Base-by-base conservation (phyloP, 257 asterid species). In the Leonotis leonurus region DNA sequence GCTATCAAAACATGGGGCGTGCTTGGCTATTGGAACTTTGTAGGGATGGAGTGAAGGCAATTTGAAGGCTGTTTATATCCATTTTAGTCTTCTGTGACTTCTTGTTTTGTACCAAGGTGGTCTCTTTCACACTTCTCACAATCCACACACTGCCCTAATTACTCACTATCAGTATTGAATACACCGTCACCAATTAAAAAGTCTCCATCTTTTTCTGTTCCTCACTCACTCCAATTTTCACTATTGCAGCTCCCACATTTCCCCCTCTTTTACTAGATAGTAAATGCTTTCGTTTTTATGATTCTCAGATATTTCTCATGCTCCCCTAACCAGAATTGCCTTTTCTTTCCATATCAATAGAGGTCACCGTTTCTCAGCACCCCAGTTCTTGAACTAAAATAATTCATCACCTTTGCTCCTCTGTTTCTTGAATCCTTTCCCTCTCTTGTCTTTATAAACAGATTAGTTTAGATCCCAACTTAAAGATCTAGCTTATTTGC, bases 301-400 rank as follows among this genome's bases (percentile, higher is more conserved):
- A 70, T 56, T 73, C 71, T 76, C 84, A 79, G 85, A 85, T 87
- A 81, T 87, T 83, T 87, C 77, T 78, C 81, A 74, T 78, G 79
- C 72, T 81, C 63, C 17, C 33, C 81, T 71, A 65, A 73, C 78
- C 71, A 62, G 81, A 67, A 45, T 30, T 0, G 39, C 39, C 39
- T 33, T 33, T 57, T 12, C 59, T 65, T 35, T 46, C 78, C 75
- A 72, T 80, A 69, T 80, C 78, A 74, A 58, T n/a, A n/a, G n/a
- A n/a, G n/a, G n/a, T n/a, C n/a, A n/a, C n/a, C n/a, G n/a, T n/a
- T n/a, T n/a, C n/a, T 67, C 75, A 56, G 65, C 52, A 62, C 68
- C 68, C 78, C 75, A 60, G 46, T 56, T 75, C 70, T 65, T 78
- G 65, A 78, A 62, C 65, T 73, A n/a, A n/a, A 52, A 61, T 61